Conservation (phyloP, 345 rosid species). For the Brassica rapa region DNA sequence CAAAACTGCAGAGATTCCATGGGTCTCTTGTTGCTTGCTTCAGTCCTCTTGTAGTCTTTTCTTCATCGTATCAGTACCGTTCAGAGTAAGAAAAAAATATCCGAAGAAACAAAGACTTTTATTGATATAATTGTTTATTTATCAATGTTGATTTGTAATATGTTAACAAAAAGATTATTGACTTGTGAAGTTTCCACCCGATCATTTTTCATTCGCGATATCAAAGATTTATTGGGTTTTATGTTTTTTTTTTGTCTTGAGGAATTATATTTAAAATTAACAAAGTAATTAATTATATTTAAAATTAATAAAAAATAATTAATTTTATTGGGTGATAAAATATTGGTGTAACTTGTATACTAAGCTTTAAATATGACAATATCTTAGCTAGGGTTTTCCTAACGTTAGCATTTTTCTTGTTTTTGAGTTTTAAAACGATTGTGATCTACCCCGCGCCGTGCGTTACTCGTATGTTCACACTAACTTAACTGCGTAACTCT, state of each 20-base stretch:
- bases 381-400: neutral
- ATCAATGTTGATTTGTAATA: neutral
- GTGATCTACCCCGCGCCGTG: neutral
- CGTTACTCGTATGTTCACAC: neutral
- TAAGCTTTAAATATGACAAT: neutral
- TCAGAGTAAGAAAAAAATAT: neutral
- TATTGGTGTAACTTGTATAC: neutral
- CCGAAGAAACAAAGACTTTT: neutral
- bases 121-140: neutral
- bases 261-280: neutral
- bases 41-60: conserved; percentile 41
- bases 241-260: neutral
- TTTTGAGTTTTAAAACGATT: neutral
- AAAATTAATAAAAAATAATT: neutral
- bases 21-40: conserved; percentile 34
- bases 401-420: neutral
- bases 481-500: neutral
- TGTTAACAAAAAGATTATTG: neutral
- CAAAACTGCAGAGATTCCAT: conserved; percentile 35
- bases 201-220: neutral
- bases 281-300: neutral
- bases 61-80: conserved; percentile 22
- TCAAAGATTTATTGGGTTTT: neutral
- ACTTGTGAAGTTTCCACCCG: neutral
- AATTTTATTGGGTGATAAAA: neutral